Percentiles rank a stretch among this genome's conserved stretches.
Evolutionary conservation across 2,329 filamentous ascomycete species (phyloP).

Genomic region (Ophiosphaerella herpotricha): DNA sequence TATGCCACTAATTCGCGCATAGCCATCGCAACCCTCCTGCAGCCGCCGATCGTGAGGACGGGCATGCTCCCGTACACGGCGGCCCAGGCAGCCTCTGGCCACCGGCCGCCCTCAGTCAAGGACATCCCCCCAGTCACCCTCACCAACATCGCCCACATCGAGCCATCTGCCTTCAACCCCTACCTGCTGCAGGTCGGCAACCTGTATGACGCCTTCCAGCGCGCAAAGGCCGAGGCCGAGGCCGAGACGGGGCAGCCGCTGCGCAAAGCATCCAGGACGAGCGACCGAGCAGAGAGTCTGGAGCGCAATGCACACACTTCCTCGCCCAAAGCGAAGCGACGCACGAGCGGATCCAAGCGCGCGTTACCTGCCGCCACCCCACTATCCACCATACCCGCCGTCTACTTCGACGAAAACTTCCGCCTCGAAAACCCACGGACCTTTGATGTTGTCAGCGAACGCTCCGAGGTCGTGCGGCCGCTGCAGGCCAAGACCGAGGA

Average conservation of each 20-base stretch:
- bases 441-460: constrained; percentile 94
- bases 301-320: constrained; percentile 46
- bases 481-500: constrained; percentile 55
- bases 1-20: constrained; percentile 14
- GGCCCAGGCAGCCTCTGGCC: constrained; percentile 69
- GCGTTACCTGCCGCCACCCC: constrained; percentile 76
- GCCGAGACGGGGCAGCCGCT: constrained; percentile 58
- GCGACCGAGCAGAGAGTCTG: constrained; percentile 56
- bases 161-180: constrained; percentile 76
- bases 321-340: constrained; percentile 54
- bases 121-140: constrained; percentile 94
- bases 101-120: constrained; percentile 80
- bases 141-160: constrained; percentile 83
- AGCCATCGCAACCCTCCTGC: constrained; percentile 93
- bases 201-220: constrained; percentile 85
- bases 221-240: constrained; percentile 77
- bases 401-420: constrained; percentile 96
- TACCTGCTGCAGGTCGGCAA: constrained; percentile 86
- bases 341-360: constrained; percentile 61
- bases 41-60: constrained; percentile 86
- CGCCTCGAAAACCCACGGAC: constrained; percentile 94
- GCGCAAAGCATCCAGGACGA: constrained; percentile 54
- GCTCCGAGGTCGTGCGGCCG: constrained; percentile 87
- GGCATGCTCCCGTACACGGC: constrained; percentile 80
- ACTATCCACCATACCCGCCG: constrained; percentile 84